A percentile compares a stretch with the other conserved stretches of the same genome.
Evolutionary conservation across 2,329 filamentous ascomycete species (phyloP).

Genomic region (Aspergillus quadrilineatus): DNA sequence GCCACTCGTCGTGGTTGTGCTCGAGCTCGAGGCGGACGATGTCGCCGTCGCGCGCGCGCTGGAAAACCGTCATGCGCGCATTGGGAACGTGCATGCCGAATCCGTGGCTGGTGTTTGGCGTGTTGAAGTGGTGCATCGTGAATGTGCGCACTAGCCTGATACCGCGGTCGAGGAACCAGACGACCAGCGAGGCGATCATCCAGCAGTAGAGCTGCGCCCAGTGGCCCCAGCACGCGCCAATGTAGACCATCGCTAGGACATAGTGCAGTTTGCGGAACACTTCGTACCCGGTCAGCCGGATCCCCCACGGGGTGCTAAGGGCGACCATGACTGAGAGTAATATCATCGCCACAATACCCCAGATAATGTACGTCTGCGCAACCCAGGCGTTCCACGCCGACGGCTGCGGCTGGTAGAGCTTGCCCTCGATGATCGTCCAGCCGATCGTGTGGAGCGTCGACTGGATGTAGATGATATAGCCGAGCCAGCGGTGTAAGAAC

Average conservation of each 20-base stretch:
- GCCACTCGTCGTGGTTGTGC: conserved; percentile 62
- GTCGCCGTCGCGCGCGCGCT: conserved; percentile 57
- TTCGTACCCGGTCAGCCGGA: conserved; percentile 70
- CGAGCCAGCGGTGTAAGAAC: conserved; percentile 74
- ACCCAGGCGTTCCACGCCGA: conserved; percentile 58
- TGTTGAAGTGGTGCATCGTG: conserved; percentile 58
- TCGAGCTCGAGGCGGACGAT: conserved; percentile 66
- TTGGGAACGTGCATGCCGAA: conserved; percentile 55
- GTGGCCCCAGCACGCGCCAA: conserved; percentile 74
- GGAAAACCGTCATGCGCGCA: conserved; percentile 55
- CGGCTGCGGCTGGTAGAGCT: conserved; percentile 71
- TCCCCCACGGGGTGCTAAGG: conserved; percentile 59
- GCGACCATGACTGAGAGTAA: conserved; percentile 62
- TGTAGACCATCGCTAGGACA: conserved; percentile 69
- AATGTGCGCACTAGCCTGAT: conserved; percentile 59
- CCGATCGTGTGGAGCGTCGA: conserved; percentile 67
- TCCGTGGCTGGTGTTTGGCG: conserved; percentile 33
- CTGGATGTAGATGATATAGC: conserved; percentile 70
- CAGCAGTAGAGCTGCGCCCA: conserved; percentile 69
- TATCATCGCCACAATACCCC: conserved; percentile 68
- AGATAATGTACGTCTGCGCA: conserved; percentile 66
- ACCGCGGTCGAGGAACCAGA: conserved; percentile 65
- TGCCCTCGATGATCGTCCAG: conserved; percentile 67
- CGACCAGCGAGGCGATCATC: conserved; percentile 63
- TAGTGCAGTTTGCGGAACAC: conserved; percentile 75